Evolutionary conservation across 768 basidiomycete genomes (phyloP).

Genomic region (Albatrellus ellisii): DNA sequence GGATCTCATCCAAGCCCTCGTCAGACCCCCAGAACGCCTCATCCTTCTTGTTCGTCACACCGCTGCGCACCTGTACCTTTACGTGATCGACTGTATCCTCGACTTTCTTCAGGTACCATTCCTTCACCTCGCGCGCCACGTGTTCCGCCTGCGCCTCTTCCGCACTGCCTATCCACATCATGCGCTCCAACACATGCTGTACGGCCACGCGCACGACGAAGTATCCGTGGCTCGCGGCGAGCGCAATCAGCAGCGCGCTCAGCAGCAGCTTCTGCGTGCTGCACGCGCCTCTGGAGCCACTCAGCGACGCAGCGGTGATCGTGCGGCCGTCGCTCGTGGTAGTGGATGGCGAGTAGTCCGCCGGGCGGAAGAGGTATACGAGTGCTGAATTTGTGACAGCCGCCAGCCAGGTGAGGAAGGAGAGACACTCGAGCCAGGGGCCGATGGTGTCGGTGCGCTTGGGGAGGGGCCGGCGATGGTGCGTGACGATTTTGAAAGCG

Average conservation of each 20-base stretch:
- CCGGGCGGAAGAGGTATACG: constrained; percentile 76
- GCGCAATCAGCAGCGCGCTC: constrained; percentile 36
- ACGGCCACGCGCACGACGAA: constrained; percentile 49
- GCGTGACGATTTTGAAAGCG: constrained; percentile 88
- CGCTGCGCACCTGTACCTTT: constrained; percentile 10
- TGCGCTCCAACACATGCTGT: constrained; percentile 55
- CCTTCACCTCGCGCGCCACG: constrained; percentile 41
- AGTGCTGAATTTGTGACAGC: constrained; percentile 83
- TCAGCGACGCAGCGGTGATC: constrained; percentile 5
- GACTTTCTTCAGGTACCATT: constrained; percentile 25
- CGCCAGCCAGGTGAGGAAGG: constrained; percentile 82
- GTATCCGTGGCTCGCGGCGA: constrained; percentile 82
- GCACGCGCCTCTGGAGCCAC: background rate
- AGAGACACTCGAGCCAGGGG: constrained; percentile 83
- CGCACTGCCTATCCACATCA: constrained; percentile 63
- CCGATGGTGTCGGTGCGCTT: constrained; percentile 85
- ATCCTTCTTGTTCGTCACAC: constrained; percentile 4
- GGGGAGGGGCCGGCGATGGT: constrained; percentile 75
- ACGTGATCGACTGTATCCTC: constrained; percentile 12
- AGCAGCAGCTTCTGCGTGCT: constrained; percentile 16
- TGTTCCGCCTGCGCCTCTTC: constrained; percentile 48
- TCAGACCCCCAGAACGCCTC: constrained; percentile 61
- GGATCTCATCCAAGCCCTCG: constrained; percentile 65
- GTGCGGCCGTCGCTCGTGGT: constrained; percentile 15
- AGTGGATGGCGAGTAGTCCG: constrained; percentile 18